phyloP scores from a whole-genome alignment of 2,329 filamentous ascomycete genomes.

The Fusarium papillatum region DNA sequence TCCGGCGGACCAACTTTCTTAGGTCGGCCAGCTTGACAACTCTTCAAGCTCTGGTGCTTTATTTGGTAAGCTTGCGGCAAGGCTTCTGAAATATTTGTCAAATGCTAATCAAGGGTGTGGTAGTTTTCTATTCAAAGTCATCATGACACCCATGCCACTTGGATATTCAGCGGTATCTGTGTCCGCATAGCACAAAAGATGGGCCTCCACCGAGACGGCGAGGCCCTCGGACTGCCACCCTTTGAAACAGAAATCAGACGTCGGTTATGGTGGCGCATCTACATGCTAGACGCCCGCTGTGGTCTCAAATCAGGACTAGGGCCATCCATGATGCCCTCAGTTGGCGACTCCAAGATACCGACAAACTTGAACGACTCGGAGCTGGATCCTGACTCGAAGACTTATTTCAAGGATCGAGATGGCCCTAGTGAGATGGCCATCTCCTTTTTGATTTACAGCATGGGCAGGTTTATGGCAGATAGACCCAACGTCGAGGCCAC shows the following conservation, averaged over 20 bases:
- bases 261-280: background rate
- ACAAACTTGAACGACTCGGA: background rate
- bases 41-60: background rate
- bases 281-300: background rate
- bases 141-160: background rate
- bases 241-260: background rate
- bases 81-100: accelerated
- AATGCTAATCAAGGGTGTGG: background rate
- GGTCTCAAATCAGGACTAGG: background rate
- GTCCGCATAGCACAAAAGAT: background rate
- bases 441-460: background rate
- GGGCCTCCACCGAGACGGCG: background rate
- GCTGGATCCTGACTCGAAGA: background rate
- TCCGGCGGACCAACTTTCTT: background rate
- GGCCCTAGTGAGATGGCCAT: background rate
- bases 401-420: background rate
- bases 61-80: background rate
- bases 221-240: background rate
- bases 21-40: background rate
- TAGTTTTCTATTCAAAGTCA: background rate
- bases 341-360: background rate
- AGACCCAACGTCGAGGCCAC: background rate
- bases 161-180: background rate
- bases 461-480: background rate
- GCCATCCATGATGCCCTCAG: background rate